These are phyloP conservation scores for Leccinum boreale DNA, from an alignment of 768 basidiomycete species.

Conservation along the genomic window DNA sequence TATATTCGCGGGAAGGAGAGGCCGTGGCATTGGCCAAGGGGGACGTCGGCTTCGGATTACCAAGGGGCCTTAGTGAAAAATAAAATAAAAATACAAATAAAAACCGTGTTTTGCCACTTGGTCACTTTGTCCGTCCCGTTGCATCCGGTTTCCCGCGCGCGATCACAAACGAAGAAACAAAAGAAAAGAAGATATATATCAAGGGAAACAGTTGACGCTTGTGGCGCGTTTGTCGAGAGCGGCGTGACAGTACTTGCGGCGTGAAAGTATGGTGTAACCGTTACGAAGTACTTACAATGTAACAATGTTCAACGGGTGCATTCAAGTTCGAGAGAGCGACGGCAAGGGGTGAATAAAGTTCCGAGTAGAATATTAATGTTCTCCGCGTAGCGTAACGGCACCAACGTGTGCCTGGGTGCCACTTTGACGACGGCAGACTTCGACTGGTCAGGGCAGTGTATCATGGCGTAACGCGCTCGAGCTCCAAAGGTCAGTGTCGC, in stretches of 20 bases:
- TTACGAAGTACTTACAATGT: too few relatives aligned
- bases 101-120: slow-evolving; percentile 1
- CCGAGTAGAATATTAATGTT: slow-evolving; percentile 6
- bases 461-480: background rate
- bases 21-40: background rate
- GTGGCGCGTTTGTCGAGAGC: background rate
- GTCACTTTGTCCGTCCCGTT: slow-evolving; percentile 1
- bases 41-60: background rate
- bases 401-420: slow-evolving; percentile 7
- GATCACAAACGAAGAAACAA: background rate
- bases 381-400: slow-evolving; percentile 12
- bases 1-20: slow-evolving; percentile 19
- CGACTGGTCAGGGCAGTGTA: background rate
- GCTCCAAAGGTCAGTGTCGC: background rate
- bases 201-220: background rate
- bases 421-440: slow-evolving; percentile 1
- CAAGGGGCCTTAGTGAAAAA: background rate
- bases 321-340: background rate
- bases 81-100: background rate
- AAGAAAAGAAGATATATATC: background rate
- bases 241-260: background rate
- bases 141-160: background rate
- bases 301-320: too few relatives aligned
- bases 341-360: slow-evolving; percentile 12
- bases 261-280: background rate